A percentile compares a stretch with the other conserved stretches of the same genome.
Conservation (phyloP, 441 rosid genomes). For the Gossypium davidsonii region DNA sequence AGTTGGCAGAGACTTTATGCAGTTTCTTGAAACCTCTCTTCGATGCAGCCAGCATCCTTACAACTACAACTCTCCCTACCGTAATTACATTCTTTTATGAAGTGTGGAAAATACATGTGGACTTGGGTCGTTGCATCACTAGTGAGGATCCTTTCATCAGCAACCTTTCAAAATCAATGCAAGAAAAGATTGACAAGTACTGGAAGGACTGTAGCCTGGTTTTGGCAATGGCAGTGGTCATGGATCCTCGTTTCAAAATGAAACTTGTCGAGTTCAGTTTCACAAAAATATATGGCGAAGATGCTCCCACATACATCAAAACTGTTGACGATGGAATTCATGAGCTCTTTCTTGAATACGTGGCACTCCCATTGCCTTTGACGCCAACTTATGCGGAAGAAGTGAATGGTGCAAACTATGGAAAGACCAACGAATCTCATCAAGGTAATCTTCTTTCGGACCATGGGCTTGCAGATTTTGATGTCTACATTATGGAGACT, state of each 20-base stretch:
- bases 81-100: conserved; percentile 67
- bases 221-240: conserved; percentile 67
- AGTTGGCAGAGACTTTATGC: conserved; percentile 53
- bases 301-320: conserved; percentile 49
- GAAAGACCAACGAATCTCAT: conserved; percentile 33
- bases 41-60: conserved; percentile 55
- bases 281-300: conserved; percentile 64
- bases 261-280: conserved; percentile 89
- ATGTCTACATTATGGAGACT: conserved; percentile 72
- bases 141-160: conserved; percentile 53
- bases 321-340: conserved; percentile 72
- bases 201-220: conserved; percentile 75
- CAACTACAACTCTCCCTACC: conserved; percentile 37
- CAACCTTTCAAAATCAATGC: conserved; percentile 42
- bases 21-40: conserved; percentile 56
- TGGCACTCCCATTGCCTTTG: conserved; percentile 48
- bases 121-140: conserved; percentile 40
- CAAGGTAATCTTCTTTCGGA: conserved; percentile 35
- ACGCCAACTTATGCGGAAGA: conserved; percentile 51
- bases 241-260: conserved; percentile 97
- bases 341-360: conserved; percentile 68
- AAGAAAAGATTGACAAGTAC: conserved; percentile 54
- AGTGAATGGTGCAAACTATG: conserved; percentile 22
- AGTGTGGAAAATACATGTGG: conserved; percentile 69
- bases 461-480: conserved; percentile 67